Base-by-base conservation (phyloP, 306 rosid species). In the Styphnolobium japonicum region DNA sequence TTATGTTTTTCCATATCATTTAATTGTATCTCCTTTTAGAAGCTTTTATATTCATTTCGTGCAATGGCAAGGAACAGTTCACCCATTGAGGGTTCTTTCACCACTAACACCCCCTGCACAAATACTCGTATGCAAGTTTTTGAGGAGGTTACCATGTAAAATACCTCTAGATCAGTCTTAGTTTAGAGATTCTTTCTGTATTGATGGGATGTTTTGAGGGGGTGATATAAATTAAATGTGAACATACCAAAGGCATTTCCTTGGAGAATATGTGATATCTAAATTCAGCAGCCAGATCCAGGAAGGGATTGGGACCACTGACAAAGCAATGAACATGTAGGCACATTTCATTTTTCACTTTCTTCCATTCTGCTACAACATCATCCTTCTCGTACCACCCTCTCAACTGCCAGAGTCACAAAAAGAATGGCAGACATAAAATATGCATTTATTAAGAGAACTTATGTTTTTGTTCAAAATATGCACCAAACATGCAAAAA, bases 291-390 rank as follows among this genome's bases (percentile, higher is more conserved):
- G 97, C 87, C 42, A 92, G 80, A 46, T 94, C 92, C 3, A 85
- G 80, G 82, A 91, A 85, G 61, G 88, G 85, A 79, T 89, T 89
- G 2, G 97, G 98, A 75, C 98, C 98, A 71, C 98, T 91, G 61
- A 94, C 97, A 82, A 88, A 92, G 89, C 98, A 94, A 86, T 92
- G 98, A 62, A 94, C 85, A 85, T 94, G 97, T 14, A 94, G 86
- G 80, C 95, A 94, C 97, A 92, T 84, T 71, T 94, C 97, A 56
- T 87, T 91, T 46, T 88, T 87, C 75, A 94, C 98, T 81, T 87
- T 91, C 90, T 94, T 94, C 98, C 98, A 94, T 82, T 92, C 98
- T 23, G 97, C 98, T 39, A 94, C 97, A 75, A 94, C 97, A 81
- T 94, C 98, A 78, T 94, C 98, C 88, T 89, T 92, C 72, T 85